phyloP scores from a whole-genome alignment of 2,329 filamentous ascomycete species.

The Colletotrichum coccodes region DNA sequence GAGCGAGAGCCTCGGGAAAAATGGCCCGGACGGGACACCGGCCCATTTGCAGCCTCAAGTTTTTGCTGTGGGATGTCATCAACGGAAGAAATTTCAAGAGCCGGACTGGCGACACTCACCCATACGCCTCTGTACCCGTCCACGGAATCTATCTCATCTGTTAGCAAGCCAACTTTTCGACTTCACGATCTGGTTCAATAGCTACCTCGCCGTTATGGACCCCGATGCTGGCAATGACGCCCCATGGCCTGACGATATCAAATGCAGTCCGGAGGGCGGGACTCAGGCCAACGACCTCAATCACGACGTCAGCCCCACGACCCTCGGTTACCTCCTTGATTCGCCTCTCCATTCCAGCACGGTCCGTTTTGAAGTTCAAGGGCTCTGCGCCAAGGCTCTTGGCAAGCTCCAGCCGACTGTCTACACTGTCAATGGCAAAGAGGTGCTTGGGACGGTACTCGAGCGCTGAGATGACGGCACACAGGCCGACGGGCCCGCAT shows the following conservation, averaged over 20 bases:
- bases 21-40: constrained; percentile 79
- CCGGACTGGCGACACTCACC: constrained; percentile 44
- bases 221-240: constrained; percentile 78
- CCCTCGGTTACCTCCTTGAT: constrained; percentile 82
- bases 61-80: constrained; percentile 63
- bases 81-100: not conserved
- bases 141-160: constrained; percentile 66
- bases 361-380: constrained; percentile 79
- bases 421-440: constrained; percentile 83
- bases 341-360: constrained; percentile 71
- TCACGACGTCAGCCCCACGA: constrained; percentile 84
- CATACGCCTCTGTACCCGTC: constrained; percentile 71
- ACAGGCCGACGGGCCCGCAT: constrained; percentile 87
- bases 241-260: constrained; percentile 77
- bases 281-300: constrained; percentile 80
- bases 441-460: constrained; percentile 80
- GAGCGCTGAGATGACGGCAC: constrained; percentile 81
- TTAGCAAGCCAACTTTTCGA: not conserved
- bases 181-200: not conserved
- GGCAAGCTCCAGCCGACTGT: constrained; percentile 79
- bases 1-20: constrained; percentile 71
- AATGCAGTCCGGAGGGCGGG: constrained; percentile 77
- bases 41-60: constrained; percentile 79
- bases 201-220: constrained; percentile 78
- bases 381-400: constrained; percentile 81